Evolutionary conservation across 345 rosid genomes (phyloP), one percentile per base, ranked within the genome.

Genomic region (Moringa oleifera): DNA sequence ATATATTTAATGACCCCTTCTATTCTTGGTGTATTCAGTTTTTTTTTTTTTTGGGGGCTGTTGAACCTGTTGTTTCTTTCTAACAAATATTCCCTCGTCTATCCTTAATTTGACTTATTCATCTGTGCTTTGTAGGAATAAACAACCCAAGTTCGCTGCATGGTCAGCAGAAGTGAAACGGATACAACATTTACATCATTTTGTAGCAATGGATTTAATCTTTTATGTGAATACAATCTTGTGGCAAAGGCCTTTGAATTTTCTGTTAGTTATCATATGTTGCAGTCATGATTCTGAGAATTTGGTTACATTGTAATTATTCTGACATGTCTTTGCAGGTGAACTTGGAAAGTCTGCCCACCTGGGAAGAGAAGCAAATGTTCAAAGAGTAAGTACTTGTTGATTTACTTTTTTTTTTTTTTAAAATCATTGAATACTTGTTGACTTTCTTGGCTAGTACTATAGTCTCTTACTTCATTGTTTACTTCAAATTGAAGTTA

Each of bases 361-460:
- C 89, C 58, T 93, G 98, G 98, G 97, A 93, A 77, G 98, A 93
- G 85, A 93, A 90, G 80, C 90, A 89, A 74, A 79, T 89, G 91
- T 93, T 93, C 72, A 89, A 93, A 77, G 75, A 77, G 97, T 87
- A 82, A 68, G 91, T 66, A 21, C 13, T 7, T 33, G 47, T 41
- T 41, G 6, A 4, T 33, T 33, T 33, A 33, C n/a, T n/a, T n/a
- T n/a, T n/a, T n/a, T n/a, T n/a, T n/a, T n/a, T n/a, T n/a, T n/a
- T n/a, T n/a, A n/a, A n/a, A 33, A 33, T 11, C 11, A 4, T 5
- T 33, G 11, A 33, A 11, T 33, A 33, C 5, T 33, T 33, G 37
- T 33, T 33, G 37, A 33, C 37, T 33, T 11, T 33, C 37, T 33
- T 41, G 12, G 47, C 49, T 18, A 23, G 59, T 51, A 47, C 53